A percentile compares a stretch with the other conserved stretches of the same genome.
Conservation (phyloP, 352 stramenopile species). For the Pythium grandisporangium region DNA sequence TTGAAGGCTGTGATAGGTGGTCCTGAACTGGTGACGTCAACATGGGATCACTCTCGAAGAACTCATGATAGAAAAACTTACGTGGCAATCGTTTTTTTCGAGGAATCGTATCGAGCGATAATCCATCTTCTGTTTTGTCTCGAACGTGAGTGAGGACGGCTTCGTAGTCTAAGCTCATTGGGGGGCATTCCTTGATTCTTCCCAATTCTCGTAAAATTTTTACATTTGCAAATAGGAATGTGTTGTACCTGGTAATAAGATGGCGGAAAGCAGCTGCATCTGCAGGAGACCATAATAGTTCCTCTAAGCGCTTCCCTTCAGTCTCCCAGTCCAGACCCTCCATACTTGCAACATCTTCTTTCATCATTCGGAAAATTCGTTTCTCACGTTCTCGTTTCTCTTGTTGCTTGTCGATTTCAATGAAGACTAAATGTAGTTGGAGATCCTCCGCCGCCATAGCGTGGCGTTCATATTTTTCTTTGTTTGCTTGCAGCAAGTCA, state of each 20-base stretch:
- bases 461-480: too few species aligned
- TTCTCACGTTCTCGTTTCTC: constrained; percentile 27
- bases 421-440: constrained; percentile 6
- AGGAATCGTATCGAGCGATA: constrained; percentile 25
- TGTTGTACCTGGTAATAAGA: constrained; percentile 16
- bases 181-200: constrained; percentile 9
- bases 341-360: constrained; percentile 45
- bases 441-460: constrained; percentile 43
- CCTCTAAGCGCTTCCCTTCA: constrained; percentile 34
- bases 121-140: constrained; percentile 16
- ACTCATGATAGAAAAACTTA: constrained; percentile 68
- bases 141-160: constrained; percentile 22
- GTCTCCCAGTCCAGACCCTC: constrained; percentile 31
- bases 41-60: constrained; percentile 53
- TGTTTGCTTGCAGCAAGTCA: too few species aligned
- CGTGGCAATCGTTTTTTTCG: constrained; percentile 30
- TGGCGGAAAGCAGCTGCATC: constrained; percentile 22
- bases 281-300: constrained; percentile 33
- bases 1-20: constrained; percentile 2
- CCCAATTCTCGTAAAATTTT: constrained; percentile 28
- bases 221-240: constrained; percentile 33
- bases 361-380: constrained; percentile 40
- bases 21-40: constrained; percentile 14
- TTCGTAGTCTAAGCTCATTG: constrained; percentile 51
- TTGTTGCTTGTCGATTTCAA: constrained; percentile 6